Percentiles rank a stretch among this genome's conserved stretches.
phyloP scores from a whole-genome alignment of 495 filamentous ascomycete species.

The Chaetomidium leptoderma region DNA sequence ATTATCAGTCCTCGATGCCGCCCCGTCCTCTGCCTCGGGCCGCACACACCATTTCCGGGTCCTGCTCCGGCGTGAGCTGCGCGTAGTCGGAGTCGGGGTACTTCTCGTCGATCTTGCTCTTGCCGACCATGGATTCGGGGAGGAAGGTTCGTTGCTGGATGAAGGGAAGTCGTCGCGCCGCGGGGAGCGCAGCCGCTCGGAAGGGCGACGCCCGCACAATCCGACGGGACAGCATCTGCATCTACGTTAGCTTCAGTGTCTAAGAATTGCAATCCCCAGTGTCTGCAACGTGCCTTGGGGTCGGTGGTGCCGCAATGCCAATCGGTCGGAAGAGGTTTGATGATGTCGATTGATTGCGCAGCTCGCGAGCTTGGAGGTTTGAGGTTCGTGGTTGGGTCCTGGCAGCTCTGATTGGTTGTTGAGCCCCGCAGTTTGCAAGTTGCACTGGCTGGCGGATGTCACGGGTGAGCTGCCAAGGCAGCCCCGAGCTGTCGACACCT shows the following conservation, averaged over 20 bases:
- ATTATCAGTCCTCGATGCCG: constrained; percentile 21
- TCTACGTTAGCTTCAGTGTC: not conserved
- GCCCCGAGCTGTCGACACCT: constrained; percentile 14
- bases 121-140: constrained; percentile 40
- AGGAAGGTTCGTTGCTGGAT: constrained; percentile 49
- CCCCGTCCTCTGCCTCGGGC: constrained; percentile 9
- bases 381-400: not conserved
- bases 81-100: constrained; percentile 46
- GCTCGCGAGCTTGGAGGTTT: constrained; percentile 13
- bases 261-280: not conserved
- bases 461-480: not conserved
- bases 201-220: constrained; percentile 51
- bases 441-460: no score
- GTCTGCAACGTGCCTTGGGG: constrained; percentile 22
- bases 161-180: constrained; percentile 41
- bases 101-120: constrained; percentile 45
- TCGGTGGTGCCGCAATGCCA: constrained; percentile 28
- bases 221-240: constrained; percentile 64
- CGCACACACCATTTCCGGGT: constrained; percentile 65
- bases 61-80: constrained; percentile 60
- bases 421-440: not conserved
- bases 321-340: constrained; percentile 14
- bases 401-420: constrained; percentile 21
- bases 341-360: constrained; percentile 23
- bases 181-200: constrained; percentile 46